These are phyloP conservation scores for Cryptococcus sp. DNA, from an alignment of 1,284 basidiomycete genomes.

Conservation along the genomic window DNA sequence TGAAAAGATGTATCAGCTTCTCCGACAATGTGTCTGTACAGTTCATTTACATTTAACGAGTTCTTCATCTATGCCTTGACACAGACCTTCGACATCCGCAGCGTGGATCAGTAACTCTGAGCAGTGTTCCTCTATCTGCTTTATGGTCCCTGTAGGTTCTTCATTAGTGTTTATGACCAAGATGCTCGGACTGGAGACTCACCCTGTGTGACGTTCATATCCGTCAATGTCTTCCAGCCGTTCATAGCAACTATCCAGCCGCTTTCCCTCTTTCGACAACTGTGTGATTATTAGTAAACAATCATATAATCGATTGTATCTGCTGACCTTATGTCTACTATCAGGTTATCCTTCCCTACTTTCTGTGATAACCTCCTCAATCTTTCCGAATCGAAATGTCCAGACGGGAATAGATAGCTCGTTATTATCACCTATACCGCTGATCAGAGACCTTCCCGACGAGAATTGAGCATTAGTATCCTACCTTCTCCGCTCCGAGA, in stretches of 20 bases:
- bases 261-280: conserved; percentile 72
- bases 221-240: conserved; percentile 95
- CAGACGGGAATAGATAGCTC: conserved; percentile 84
- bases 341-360: conserved; percentile 80
- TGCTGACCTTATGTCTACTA: conserved; percentile 85
- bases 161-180: background rate
- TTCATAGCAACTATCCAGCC: conserved; percentile 98
- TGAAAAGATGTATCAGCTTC: conserved; percentile 38
- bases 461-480: background rate
- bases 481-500: conserved; percentile 80
- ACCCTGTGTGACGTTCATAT: conserved; percentile 87
- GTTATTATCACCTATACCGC: conserved; percentile 82
- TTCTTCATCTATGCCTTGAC: conserved; percentile 90
- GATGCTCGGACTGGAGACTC: conserved; percentile 11
- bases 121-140: conserved; percentile 30
- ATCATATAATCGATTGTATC: background rate
- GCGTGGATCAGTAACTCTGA: conserved; percentile 96
- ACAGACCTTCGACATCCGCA: conserved; percentile 95
- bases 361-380: conserved; percentile 61
- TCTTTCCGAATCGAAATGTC: conserved; percentile 69
- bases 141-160: conserved; percentile 27
- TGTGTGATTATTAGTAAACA: conserved; percentile 37
- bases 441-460: background rate
- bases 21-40: background rate
- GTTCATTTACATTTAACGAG: conserved; percentile 67